phyloP scores from a whole-genome alignment of 257 asterid species.

The Forsythia suspensa region DNA sequence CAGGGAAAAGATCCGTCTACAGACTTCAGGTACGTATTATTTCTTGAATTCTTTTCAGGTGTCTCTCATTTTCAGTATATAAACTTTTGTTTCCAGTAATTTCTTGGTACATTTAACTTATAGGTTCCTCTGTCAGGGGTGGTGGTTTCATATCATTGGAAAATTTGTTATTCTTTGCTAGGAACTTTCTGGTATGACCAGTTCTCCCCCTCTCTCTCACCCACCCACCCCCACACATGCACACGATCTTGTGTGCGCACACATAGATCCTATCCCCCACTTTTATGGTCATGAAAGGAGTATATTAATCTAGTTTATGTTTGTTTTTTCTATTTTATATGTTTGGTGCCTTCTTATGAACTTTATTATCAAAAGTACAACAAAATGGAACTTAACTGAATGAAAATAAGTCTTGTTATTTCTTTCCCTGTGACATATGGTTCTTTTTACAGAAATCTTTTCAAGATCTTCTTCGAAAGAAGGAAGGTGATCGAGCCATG shows the following conservation, averaged over 20 bases:
- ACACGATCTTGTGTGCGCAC: neutral
- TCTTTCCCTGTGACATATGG: neutral
- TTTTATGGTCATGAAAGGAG: neutral
- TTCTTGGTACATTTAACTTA: slow-evolving; percentile 18
- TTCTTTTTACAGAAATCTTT: slow-evolving; percentile 67
- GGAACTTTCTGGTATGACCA: slow-evolving; percentile 78
- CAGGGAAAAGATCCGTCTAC: slow-evolving; percentile 99
- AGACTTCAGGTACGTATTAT: slow-evolving; percentile 73
- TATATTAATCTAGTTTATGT: neutral
- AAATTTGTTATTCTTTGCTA: slow-evolving; percentile 81
- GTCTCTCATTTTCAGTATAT: slow-evolving; percentile 15
- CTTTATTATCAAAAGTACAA: neutral
- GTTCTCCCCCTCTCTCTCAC: slow-evolving; percentile 4
- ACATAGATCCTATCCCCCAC: neutral
- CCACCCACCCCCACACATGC: neutral
- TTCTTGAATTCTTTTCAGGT: slow-evolving; percentile 7
- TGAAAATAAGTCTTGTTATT: neutral
- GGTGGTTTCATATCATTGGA: slow-evolving; percentile 97
- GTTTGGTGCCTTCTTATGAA: slow-evolving; percentile 3
- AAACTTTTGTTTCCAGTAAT: neutral
- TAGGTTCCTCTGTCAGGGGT: slow-evolving; percentile 58
- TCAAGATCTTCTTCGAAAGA: slow-evolving; percentile 94
- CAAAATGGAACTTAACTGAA: neutral
- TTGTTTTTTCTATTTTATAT: neutral
- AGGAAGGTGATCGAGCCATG: slow-evolving; percentile 89